These are phyloP conservation scores for Suhomyces bribrorum DNA, from an alignment of 1,139 yeast species.

Conservation along the genomic window DNA sequence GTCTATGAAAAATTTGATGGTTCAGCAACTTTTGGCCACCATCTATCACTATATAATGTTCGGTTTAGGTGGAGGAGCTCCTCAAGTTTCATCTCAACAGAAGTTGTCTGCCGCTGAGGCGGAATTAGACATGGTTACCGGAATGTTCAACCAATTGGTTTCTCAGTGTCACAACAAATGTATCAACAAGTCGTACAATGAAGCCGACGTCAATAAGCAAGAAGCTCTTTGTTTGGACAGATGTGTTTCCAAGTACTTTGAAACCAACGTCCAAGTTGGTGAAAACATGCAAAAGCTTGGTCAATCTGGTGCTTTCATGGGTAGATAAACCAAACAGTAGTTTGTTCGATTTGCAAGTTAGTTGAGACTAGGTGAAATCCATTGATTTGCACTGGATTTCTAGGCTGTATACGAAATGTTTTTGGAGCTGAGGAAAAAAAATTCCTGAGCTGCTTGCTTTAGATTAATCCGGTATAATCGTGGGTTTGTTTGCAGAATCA, in stretches of 20 bases:
- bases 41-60: slow-evolving; percentile 38
- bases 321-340: slow-evolving; percentile 31
- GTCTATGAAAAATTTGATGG: slow-evolving; percentile 9
- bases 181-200: slow-evolving; percentile 63
- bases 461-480: background rate
- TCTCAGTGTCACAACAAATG: slow-evolving; percentile 92
- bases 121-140: slow-evolving; percentile 94
- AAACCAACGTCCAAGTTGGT: slow-evolving; percentile 94
- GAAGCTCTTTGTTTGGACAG: slow-evolving; percentile 94
- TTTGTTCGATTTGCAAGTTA: no score
- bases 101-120: slow-evolving; percentile 80
- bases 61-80: slow-evolving; percentile 80
- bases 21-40: slow-evolving; percentile 13
- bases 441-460: no score
- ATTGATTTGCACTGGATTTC: no score
- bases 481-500: background rate
- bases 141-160: slow-evolving; percentile 86
- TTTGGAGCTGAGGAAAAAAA: no score
- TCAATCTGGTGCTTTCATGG: slow-evolving; percentile 54
- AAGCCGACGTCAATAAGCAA: slow-evolving; percentile 77
- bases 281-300: slow-evolving; percentile 83
- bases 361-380: no score
- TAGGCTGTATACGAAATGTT: no score
- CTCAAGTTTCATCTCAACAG: slow-evolving; percentile 72
- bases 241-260: slow-evolving; percentile 96